Conservation (phyloP, 148 eudicot species). For the Rhododendron mucronatum region DNA sequence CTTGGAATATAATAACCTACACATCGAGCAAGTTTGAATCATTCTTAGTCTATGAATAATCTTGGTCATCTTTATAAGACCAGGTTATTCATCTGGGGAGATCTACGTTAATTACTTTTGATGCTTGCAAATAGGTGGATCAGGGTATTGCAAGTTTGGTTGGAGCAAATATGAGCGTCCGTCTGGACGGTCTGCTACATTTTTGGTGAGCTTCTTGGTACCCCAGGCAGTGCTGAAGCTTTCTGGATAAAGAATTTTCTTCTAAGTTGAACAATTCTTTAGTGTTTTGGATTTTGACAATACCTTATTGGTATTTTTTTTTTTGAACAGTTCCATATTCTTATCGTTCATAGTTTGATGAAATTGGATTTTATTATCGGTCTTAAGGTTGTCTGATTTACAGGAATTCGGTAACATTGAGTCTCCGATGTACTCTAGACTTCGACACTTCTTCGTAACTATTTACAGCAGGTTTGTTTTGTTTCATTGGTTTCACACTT, state of each 20-base stretch:
- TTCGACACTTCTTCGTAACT: constrained; percentile 67
- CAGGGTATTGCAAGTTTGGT: constrained; percentile 92
- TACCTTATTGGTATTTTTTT: not conserved
- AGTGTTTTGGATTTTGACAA: not conserved
- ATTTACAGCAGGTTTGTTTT: constrained; percentile 59
- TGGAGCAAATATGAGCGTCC: constrained; percentile 84
- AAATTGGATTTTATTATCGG: not conserved
- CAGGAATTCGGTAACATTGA: constrained; percentile 97
- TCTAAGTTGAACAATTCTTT: not conserved
- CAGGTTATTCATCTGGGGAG: not conserved
- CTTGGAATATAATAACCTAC: not conserved
- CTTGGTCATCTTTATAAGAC: not conserved
- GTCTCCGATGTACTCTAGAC: constrained; percentile 73
- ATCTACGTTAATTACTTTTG: not conserved
- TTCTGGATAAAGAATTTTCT: not conserved
- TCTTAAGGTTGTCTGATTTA: constrained; percentile 9
- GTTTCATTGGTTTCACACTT: not conserved
- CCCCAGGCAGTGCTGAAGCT: not conserved
- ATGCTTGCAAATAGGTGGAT: constrained; percentile 53
- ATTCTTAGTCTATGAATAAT: not conserved
- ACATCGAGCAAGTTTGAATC: not conserved
- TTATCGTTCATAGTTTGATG: not conserved
- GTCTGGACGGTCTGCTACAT: constrained; percentile 74
- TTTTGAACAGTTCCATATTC: not conserved
- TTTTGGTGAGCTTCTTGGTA: constrained; percentile 49